Percentiles rank a stretch among this genome's conserved stretches.
These are phyloP conservation scores for Eleusine coracana DNA, from an alignment of 176 grass and related monocot species.

Conservation along the genomic window DNA sequence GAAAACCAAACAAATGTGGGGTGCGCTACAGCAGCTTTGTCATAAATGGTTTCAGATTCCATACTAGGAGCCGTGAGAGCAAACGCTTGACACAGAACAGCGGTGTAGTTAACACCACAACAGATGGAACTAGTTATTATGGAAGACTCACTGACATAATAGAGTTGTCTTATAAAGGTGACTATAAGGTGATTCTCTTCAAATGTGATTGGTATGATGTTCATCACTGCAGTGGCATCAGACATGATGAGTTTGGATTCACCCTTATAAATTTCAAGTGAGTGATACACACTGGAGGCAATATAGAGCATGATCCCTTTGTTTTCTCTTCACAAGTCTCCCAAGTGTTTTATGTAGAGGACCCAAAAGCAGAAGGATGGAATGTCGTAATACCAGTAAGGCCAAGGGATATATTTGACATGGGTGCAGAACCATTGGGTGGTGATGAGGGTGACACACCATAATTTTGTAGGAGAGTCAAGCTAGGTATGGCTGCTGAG, in stretches of 20 bases:
- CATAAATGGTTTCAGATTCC: not conserved
- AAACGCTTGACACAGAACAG: slow-evolving; percentile 1
- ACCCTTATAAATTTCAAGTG: not conserved
- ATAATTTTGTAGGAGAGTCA: not conserved
- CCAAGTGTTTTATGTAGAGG: not conserved
- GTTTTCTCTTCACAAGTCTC: slow-evolving; percentile 9
- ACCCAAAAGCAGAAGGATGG: slow-evolving; percentile 3
- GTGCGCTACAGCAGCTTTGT: not conserved
- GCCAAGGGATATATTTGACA: not conserved
- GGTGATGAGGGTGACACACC: not conserved
- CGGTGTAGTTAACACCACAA: not conserved
- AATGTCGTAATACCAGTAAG: not conserved
- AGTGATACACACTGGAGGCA: not conserved
- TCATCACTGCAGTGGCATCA: not conserved
- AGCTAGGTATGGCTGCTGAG: too few relatives aligned
- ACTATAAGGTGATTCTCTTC: not conserved
- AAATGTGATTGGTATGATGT: slow-evolving; percentile 9
- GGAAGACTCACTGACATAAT: not conserved
- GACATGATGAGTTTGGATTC: not conserved
- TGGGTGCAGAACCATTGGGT: not conserved
- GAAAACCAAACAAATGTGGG: not conserved
- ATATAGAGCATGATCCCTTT: slow-evolving; percentile 9
- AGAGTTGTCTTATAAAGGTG: not conserved
- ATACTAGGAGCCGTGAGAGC: not conserved
- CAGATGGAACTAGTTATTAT: not conserved